These are phyloP conservation scores for Gymnopilus dilepis DNA, from an alignment of 768 basidiomycete genomes.

Conservation along the genomic window DNA sequence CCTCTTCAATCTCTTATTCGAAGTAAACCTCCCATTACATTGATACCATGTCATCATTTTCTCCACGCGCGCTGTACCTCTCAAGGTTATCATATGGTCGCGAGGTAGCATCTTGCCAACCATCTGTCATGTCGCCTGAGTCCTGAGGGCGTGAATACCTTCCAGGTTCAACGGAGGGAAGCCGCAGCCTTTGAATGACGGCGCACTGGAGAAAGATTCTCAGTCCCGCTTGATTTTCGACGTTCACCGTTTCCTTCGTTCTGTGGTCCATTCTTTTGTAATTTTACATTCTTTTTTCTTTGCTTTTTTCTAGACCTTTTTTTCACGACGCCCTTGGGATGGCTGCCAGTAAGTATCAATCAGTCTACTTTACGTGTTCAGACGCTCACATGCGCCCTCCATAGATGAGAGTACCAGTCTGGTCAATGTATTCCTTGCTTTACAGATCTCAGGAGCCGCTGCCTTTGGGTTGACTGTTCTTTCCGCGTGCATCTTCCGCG, in stretches of 20 bases:
- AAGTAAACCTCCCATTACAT: no score
- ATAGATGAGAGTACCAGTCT: constrained; percentile 12
- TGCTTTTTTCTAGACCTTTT: neutral
- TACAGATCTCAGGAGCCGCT: constrained; percentile 35
- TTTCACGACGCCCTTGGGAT: neutral
- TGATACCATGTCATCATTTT: neutral
- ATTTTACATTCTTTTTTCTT: neutral
- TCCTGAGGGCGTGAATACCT: neutral
- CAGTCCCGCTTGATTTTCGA: neutral
- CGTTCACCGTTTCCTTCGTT: constrained; percentile 4
- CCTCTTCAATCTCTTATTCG: no score
- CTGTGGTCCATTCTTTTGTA: neutral
- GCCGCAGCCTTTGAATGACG: no score
- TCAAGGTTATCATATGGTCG: neutral
- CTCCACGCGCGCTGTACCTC: neutral
- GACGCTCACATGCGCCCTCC: neutral
- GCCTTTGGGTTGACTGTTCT: constrained; percentile 31
- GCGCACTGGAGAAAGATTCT: neutral
- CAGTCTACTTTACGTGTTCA: neutral
- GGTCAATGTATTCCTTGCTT: constrained; percentile 33
- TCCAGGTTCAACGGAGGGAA: neutral
- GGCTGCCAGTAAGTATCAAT: constrained; percentile 4
- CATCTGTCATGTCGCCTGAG: neutral
- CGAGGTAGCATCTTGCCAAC: constrained; percentile 1
- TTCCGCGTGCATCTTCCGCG: constrained; percentile 32